phyloP scores from a whole-genome alignment of 108 stramenopile species.

The Seminavis robusta region DNA sequence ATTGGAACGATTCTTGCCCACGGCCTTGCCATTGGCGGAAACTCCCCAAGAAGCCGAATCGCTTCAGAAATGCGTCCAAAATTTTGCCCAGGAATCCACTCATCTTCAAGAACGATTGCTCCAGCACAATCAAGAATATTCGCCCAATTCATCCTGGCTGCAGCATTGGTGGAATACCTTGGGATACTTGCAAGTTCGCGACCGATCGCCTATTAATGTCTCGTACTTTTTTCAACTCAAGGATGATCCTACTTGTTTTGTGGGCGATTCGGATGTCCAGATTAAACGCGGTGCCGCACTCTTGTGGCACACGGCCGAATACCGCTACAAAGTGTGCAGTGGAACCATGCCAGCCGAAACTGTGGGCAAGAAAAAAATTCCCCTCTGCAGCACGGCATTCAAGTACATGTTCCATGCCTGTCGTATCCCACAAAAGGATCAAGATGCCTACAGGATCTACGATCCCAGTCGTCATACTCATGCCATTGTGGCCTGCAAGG shows the following conservation, averaged over 20 bases:
- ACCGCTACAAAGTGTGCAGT: constrained; percentile 62
- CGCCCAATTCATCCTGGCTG: constrained; percentile 69
- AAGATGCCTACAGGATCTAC: constrained; percentile 80
- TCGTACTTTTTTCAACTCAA: constrained; percentile 86
- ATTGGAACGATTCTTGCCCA: constrained; percentile 56
- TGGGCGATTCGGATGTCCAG: neutral
- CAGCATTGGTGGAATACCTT: constrained; percentile 86
- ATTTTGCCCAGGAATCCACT: constrained; percentile 50
- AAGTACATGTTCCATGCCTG: constrained; percentile 94
- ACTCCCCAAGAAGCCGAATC: constrained; percentile 46
- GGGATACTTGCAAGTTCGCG: constrained; percentile 84
- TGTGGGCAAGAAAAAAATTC: constrained; percentile 61
- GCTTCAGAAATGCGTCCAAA: constrained; percentile 43
- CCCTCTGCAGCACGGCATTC: constrained; percentile 76
- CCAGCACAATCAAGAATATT: constrained; percentile 41
- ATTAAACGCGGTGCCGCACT: constrained; percentile 65
- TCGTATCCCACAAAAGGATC: constrained; percentile 63
- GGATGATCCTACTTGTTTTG: constrained; percentile 45
- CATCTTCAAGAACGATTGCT: constrained; percentile 62
- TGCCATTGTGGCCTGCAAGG: constrained; percentile 66
- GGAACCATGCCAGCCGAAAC: constrained; percentile 60
- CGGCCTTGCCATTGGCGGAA: constrained; percentile 64
- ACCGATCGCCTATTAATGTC: constrained; percentile 83
- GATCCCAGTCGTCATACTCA: constrained; percentile 70
- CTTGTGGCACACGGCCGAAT: constrained; percentile 65